Evolutionary conservation across 257 asterid genomes (phyloP).

Genomic region (Echites panduratus): DNA sequence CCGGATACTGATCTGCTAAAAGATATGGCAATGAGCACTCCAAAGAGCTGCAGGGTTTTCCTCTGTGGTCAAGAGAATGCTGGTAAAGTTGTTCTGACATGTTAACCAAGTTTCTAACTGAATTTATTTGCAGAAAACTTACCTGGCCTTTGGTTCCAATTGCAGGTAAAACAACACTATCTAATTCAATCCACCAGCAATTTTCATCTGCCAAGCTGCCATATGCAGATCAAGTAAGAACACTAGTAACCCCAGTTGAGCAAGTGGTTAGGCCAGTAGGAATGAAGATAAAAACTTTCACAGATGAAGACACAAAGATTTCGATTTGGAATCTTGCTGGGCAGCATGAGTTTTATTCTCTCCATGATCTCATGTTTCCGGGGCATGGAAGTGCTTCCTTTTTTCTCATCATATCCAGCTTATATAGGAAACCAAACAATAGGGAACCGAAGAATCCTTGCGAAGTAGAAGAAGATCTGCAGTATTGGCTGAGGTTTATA

Average conservation of each 20-base stretch:
- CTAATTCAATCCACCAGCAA: constrained; percentile 52
- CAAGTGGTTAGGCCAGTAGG: constrained; percentile 58
- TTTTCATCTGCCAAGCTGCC: constrained; percentile 52
- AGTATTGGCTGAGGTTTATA: constrained; percentile 71
- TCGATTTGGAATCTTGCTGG: constrained; percentile 81
- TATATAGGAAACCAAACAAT: constrained; percentile 55
- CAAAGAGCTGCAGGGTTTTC: constrained; percentile 64
- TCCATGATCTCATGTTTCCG: constrained; percentile 78
- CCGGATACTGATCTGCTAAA: constrained; percentile 53
- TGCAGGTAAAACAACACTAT: constrained; percentile 61
- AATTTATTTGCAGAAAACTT: not conserved
- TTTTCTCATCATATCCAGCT: constrained; percentile 55
- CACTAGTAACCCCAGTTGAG: constrained; percentile 71
- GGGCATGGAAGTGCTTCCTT: constrained; percentile 72
- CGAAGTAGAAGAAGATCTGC: constrained; percentile 75
- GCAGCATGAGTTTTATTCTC: constrained; percentile 56
- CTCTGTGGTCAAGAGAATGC: constrained; percentile 72
- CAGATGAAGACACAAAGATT: constrained; percentile 62
- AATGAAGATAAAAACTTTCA: constrained; percentile 53
- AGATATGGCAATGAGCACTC: constrained; percentile 55
- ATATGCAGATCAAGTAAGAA: constrained; percentile 54
- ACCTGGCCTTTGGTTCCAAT: constrained; percentile 5
- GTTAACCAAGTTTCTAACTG: not conserved
- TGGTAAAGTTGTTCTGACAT: constrained; percentile 30
- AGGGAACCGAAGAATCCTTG: constrained; percentile 40